Evolutionary conservation across 2,329 filamentous ascomycete genomes (phyloP).

Genomic region (Colletotrichum abscissum): DNA sequence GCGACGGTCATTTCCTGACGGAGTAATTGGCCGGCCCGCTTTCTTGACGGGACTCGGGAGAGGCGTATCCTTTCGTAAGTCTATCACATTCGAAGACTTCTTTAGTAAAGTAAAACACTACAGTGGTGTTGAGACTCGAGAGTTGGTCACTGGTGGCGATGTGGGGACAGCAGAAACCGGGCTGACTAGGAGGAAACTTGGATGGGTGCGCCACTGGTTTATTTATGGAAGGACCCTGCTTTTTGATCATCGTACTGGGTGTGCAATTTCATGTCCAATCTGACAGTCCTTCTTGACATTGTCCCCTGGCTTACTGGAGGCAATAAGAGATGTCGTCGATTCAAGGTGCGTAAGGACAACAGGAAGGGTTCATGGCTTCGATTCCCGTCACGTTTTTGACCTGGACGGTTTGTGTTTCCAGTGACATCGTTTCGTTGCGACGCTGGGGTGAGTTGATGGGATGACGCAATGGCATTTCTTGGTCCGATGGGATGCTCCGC

Average conservation of each 20-base stretch:
- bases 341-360: not conserved
- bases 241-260: not conserved
- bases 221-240: slow-evolving; percentile 31
- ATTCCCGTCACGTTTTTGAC: not conserved
- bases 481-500: not conserved
- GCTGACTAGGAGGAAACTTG: not conserved
- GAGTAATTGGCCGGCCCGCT: not conserved
- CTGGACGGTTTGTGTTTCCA: slow-evolving; percentile 9
- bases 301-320: not conserved
- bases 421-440: slow-evolving; percentile 1
- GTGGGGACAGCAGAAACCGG: not conserved
- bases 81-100: not conserved
- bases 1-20: slow-evolving; percentile 18
- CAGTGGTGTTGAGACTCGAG: no score
- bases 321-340: slow-evolving; percentile 7
- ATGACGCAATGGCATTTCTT: not conserved
- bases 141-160: slow-evolving; percentile 10
- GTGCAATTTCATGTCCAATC: not conserved
- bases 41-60: not conserved
- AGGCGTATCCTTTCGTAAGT: not conserved
- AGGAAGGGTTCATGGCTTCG: not conserved
- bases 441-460: not conserved
- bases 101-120: no score
- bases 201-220: slow-evolving; percentile 1
- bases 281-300: no score